phyloP scores from a whole-genome alignment of 2,329 filamentous ascomycete species.

The Aaosphaeria arxii region DNA sequence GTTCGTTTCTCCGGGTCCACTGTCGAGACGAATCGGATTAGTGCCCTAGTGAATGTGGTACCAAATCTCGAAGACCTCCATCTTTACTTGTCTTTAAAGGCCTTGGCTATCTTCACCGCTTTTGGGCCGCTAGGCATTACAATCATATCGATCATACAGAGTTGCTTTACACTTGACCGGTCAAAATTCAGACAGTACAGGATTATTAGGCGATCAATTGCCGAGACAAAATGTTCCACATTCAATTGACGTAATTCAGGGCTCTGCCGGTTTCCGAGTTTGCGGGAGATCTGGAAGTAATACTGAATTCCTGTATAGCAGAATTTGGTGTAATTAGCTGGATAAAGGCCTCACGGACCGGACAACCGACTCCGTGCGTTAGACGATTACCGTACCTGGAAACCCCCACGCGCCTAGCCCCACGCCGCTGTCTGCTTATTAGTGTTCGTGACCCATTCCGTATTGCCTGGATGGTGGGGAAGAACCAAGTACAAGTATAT shows the following conservation, averaged over 20 bases:
- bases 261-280: neutral
- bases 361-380: slow-evolving; percentile 25
- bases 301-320: neutral
- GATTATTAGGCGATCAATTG: too few species aligned
- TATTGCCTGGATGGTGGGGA: too few species aligned
- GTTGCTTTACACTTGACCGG: too few species aligned
- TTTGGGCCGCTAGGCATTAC: too few species aligned
- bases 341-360: slow-evolving; percentile 32
- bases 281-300: neutral
- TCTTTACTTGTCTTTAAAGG: too few species aligned
- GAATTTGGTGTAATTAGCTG: slow-evolving; percentile 3
- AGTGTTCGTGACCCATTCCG: neutral
- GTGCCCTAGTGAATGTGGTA: neutral
- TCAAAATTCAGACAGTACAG: too few species aligned
- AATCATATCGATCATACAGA: too few species aligned
- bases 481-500: too few species aligned
- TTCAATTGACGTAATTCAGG: neutral
- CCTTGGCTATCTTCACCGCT: too few species aligned
- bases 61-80: too few species aligned
- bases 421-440: slow-evolving; percentile 24
- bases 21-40: neutral
- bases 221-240: neutral
- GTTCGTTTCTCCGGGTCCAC: too few species aligned
- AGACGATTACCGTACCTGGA: slow-evolving; percentile 19
- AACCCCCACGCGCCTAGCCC: slow-evolving; percentile 35